A percentile compares a stretch with the other conserved stretches of the same genome.
Conservation (phyloP, 257 asterid species). For the Scutellaria baicalensis region DNA sequence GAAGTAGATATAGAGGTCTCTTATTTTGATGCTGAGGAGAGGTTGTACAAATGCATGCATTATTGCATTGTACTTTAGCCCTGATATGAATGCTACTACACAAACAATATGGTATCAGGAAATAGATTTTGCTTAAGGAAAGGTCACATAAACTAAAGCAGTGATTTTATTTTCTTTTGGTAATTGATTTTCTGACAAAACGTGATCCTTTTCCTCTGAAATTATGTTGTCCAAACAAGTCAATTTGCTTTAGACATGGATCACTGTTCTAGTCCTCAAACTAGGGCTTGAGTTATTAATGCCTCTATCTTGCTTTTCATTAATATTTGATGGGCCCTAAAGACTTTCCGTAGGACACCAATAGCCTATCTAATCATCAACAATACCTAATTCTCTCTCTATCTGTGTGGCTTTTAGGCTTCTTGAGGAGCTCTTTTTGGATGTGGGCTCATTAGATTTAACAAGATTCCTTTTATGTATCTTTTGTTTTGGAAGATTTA, state of each 20-base stretch:
- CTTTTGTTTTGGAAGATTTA: too few species aligned
- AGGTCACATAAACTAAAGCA: not conserved
- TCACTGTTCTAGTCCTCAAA: conserved; percentile 1
- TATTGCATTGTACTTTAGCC: conserved; percentile 6
- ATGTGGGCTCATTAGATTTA: not conserved
- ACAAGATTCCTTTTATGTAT: too few species aligned
- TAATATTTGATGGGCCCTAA: conserved; percentile 15
- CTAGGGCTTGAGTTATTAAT: conserved; percentile 14
- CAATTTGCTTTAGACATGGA: conserved; percentile 16
- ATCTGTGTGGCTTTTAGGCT: not conserved
- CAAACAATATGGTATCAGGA: not conserved
- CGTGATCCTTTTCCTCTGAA: conserved; percentile 25
- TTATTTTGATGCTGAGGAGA: conserved; percentile 21
- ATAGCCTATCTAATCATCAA: conserved; percentile 23
- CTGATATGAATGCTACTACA: not conserved
- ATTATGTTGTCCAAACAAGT: conserved; percentile 28
- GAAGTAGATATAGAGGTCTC: not conserved
- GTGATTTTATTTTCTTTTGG: not conserved
- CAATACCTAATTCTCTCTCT: not conserved
- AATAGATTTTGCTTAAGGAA: conserved; percentile 6
- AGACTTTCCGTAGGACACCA: conserved; percentile 3
- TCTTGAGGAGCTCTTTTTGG: not conserved
- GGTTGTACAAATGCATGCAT: conserved; percentile 9
- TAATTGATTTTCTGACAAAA: conserved; percentile 18
- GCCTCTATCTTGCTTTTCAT: conserved; percentile 3